Evolutionary conservation across 352 stramenopile genomes (phyloP).

Genomic region (Globisporangium spinosum): DNA sequence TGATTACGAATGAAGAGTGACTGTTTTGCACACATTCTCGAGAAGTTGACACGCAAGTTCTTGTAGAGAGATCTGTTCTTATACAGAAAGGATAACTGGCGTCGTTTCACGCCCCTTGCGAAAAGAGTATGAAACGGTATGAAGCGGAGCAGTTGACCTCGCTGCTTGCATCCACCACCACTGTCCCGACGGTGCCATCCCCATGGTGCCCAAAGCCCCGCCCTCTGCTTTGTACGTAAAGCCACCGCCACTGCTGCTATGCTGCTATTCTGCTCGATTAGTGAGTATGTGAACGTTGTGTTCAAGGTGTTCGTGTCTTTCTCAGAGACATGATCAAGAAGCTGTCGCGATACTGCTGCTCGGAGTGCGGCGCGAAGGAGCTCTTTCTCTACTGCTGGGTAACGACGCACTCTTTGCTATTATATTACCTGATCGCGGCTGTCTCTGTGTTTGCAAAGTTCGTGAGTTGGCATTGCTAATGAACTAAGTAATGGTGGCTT

Average conservation of each 20-base stretch:
- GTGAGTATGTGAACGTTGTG: background rate
- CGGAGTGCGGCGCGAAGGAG: constrained; percentile 52
- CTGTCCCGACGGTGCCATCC: background rate
- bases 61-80: constrained; percentile 4
- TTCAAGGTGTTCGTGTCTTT: background rate
- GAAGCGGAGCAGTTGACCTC: background rate
- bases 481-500: background rate
- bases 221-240: constrained; percentile 10
- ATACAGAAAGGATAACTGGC: background rate
- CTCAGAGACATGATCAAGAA: constrained; percentile 42
- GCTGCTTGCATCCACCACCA: no score
- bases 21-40: background rate
- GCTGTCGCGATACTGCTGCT: constrained; percentile 55
- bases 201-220: background rate
- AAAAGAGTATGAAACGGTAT: background rate
- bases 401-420: background rate
- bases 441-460: background rate
- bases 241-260: background rate
- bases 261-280: background rate
- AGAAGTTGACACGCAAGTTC: constrained; percentile 2
- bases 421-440: background rate
- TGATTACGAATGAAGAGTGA: background rate
- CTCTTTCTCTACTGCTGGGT: constrained; percentile 72
- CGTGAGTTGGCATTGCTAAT: background rate
- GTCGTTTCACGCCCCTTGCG: constrained; percentile 6